Percentiles rank a stretch among this genome's conserved stretches.
These are phyloP conservation scores for Annulohypoxylon bovei DNA, from an alignment of 495 filamentous ascomycete genomes.

Conservation along the genomic window DNA sequence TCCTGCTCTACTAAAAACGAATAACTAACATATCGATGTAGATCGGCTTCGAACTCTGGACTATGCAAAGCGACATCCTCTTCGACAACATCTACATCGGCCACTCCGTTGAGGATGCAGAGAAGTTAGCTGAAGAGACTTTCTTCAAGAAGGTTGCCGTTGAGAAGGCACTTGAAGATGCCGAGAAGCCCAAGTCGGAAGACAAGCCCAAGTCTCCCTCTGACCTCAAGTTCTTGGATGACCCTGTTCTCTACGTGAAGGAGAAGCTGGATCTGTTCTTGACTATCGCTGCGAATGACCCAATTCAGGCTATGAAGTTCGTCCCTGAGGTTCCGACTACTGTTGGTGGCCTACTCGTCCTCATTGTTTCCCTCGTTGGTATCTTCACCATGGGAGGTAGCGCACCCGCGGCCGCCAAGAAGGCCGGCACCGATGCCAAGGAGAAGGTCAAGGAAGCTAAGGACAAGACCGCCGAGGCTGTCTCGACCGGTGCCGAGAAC, in stretches of 20 bases:
- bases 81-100: conserved; percentile 99
- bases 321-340: conserved; percentile 91
- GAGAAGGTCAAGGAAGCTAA: conserved; percentile 74
- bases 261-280: conserved; percentile 93
- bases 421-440: conserved; percentile 76
- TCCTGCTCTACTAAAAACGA: not conserved
- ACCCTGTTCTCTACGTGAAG: conserved; percentile 87
- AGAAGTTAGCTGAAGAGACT: conserved; percentile 88
- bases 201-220: conserved; percentile 70
- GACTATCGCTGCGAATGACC: conserved; percentile 85
- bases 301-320: conserved; percentile 87
- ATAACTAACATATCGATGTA: conserved; percentile 48
- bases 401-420: conserved; percentile 58
- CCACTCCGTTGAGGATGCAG: conserved; percentile 93
- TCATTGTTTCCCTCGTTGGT: conserved; percentile 74
- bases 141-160: conserved; percentile 91
- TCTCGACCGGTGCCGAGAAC: conserved; percentile 71
- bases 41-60: conserved; percentile 99
- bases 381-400: conserved; percentile 57
- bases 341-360: conserved; percentile 72
- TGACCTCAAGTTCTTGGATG: conserved; percentile 90
- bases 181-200: conserved; percentile 79
- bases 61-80: conserved; percentile 98
- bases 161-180: conserved; percentile 85
- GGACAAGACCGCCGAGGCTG: conserved; percentile 81